phyloP scores from a whole-genome alignment of 257 asterid species.

The Petrea volubilis region DNA sequence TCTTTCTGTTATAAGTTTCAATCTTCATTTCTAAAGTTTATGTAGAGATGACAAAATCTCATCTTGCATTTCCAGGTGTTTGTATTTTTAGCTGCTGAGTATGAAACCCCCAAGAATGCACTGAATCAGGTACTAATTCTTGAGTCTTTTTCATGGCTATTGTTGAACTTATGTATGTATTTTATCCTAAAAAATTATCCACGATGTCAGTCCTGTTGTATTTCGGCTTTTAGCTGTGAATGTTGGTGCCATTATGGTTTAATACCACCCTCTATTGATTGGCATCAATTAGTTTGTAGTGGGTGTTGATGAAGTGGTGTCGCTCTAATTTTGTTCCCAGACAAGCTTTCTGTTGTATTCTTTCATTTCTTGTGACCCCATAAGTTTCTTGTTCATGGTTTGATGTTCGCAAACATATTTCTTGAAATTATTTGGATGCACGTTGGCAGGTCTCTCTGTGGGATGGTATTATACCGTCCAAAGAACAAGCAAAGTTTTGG shows the following conservation, averaged over 20 bases:
- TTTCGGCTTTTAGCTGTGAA: not conserved
- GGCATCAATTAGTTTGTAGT: not conserved
- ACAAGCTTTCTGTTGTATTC: not conserved
- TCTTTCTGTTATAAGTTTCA: too few relatives aligned
- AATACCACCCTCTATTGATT: not conserved
- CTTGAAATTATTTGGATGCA: constrained; percentile 13
- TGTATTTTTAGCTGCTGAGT: constrained; percentile 96
- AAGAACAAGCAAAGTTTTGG: constrained; percentile 60
- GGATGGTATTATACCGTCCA: constrained; percentile 74
- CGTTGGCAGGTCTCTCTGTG: constrained; percentile 63
- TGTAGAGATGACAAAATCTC: not conserved
- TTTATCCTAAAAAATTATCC: not conserved
- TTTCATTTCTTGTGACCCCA: not conserved
- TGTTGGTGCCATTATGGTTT: not conserved
- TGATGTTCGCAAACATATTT: not conserved
- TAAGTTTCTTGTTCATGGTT: not conserved
- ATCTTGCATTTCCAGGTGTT: constrained; percentile 64
- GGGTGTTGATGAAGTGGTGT: not conserved
- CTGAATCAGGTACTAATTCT: constrained; percentile 76
- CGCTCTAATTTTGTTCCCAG: not conserved
- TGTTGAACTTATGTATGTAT: not conserved
- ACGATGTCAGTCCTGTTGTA: not conserved
- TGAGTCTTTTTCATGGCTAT: not conserved
- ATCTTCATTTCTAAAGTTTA: constrained; percentile 10
- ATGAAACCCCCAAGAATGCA: constrained; percentile 74